phyloP scores from a whole-genome alignment of 306 rosid species.

The Ormosia semicastrata region DNA sequence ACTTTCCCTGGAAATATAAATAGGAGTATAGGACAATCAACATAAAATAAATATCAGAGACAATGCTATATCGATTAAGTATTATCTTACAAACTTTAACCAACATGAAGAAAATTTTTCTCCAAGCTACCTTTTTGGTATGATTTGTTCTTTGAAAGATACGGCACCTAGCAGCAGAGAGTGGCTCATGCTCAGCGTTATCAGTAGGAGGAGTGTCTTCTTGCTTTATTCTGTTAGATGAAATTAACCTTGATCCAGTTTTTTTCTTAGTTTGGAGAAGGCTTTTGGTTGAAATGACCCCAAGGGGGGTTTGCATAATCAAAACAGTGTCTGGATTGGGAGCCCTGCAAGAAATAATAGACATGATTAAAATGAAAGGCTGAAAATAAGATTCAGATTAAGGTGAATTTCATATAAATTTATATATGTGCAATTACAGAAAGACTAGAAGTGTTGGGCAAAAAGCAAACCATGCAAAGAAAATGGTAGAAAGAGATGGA shows the following conservation, averaged over 20 bases:
- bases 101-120: neutral
- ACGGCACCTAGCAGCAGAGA: constrained; percentile 89
- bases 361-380: constrained; percentile 33
- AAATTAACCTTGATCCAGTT: constrained; percentile 84
- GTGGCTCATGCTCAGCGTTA: constrained; percentile 64
- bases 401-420: neutral
- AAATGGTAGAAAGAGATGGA: neutral
- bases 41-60: neutral
- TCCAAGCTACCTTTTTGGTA: constrained; percentile 68
- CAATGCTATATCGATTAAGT: neutral
- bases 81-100: constrained; percentile 24
- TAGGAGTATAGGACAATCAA: neutral
- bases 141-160: constrained; percentile 70
- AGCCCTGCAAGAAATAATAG: constrained; percentile 63
- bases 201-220: constrained; percentile 60
- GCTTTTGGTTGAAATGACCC: constrained; percentile 88
- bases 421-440: neutral
- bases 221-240: constrained; percentile 59
- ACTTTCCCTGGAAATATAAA: neutral
- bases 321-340: constrained; percentile 97
- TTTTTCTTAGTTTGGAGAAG: constrained; percentile 83
- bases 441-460: neutral
- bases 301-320: constrained; percentile 89
- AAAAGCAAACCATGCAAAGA: neutral
- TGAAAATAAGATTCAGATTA: constrained; percentile 12